These are phyloP conservation scores for Stephanodiscus minutulus DNA, from an alignment of 108 stramenopile genomes.

Conservation along the genomic window DNA sequence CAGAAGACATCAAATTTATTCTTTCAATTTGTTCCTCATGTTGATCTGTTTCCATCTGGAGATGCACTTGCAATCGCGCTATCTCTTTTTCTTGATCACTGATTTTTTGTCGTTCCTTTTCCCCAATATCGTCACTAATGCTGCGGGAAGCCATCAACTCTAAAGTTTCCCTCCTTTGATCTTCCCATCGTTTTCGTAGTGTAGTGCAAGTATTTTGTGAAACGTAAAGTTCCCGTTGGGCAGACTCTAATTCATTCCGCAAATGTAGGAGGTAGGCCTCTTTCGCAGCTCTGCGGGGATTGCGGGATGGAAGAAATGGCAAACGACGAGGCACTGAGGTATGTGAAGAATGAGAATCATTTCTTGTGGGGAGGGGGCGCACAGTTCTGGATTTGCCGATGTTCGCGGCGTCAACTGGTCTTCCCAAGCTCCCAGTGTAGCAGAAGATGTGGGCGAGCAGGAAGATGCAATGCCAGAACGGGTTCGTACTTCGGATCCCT, in stretches of 20 bases:
- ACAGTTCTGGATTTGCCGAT: slow-evolving; percentile 7
- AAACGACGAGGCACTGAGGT: not conserved
- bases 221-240: slow-evolving; percentile 38
- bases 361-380: slow-evolving; percentile 4
- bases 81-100: slow-evolving; percentile 27
- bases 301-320: slow-evolving; percentile 24
- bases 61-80: slow-evolving; percentile 17
- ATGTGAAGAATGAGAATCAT: not conserved
- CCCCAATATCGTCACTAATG: slow-evolving; percentile 1
- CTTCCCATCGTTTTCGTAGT: slow-evolving; percentile 34
- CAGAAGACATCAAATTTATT: slow-evolving; percentile 26
- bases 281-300: slow-evolving; percentile 30
- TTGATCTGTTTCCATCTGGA: slow-evolving; percentile 32
- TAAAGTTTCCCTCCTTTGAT: slow-evolving; percentile 34
- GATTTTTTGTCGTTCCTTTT: slow-evolving; percentile 19
- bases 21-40: slow-evolving; percentile 28
- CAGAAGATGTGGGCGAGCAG: not conserved
- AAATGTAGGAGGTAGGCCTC: slow-evolving; percentile 38
- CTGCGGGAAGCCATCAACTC: slow-evolving; percentile 1
- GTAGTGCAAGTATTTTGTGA: slow-evolving; percentile 44
- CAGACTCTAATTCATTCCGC: slow-evolving; percentile 34
- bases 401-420: slow-evolving; percentile 5
- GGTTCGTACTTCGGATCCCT: not conserved
- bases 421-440: slow-evolving; percentile 2
- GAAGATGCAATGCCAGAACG: not conserved